These are phyloP conservation scores for Prunus dulcis DNA, from an alignment of 306 rosid genomes.

Conservation along the genomic window DNA sequence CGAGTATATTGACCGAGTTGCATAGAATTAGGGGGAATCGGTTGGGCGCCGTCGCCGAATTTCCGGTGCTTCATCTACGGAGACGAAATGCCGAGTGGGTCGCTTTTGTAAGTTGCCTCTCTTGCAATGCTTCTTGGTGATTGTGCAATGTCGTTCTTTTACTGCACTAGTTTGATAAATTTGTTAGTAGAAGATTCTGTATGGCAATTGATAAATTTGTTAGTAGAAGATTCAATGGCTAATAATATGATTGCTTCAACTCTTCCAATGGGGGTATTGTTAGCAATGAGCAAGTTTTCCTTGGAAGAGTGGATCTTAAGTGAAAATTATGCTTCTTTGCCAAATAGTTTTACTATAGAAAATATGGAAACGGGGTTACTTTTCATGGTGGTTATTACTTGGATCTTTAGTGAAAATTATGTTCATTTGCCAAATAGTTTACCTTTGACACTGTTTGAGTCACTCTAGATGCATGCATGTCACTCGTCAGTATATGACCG, in stretches of 20 bases:
- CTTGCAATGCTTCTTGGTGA: constrained; percentile 1
- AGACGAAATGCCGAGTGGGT: constrained; percentile 80
- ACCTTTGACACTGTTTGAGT: not conserved
- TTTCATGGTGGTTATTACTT: not conserved
- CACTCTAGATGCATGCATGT: not conserved
- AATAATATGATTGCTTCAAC: not conserved
- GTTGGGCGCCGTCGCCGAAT: constrained; percentile 70
- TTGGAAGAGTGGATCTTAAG: not conserved
- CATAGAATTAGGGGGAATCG: constrained; percentile 79
- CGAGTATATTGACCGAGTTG: constrained; percentile 86
- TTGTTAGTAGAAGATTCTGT: not conserved
- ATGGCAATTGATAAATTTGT: not conserved
- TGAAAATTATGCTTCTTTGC: not conserved
- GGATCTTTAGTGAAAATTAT: not conserved
- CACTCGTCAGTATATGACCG: not conserved
- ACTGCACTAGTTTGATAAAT: not conserved
- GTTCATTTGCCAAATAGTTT: not conserved
- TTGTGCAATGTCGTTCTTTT: constrained; percentile 7
- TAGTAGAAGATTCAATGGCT: not conserved
- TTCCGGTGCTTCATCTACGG: constrained; percentile 85
- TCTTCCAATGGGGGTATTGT: not conserved
- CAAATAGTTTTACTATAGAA: not conserved
- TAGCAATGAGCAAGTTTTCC: not conserved
- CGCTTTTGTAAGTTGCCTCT: constrained; percentile 64
- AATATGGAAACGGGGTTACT: not conserved